A percentile compares a stretch with the other conserved stretches of the same genome.
These are phyloP conservation scores for Leishmania major DNA, from an alignment of 208 protist species.

Conservation along the genomic window DNA sequence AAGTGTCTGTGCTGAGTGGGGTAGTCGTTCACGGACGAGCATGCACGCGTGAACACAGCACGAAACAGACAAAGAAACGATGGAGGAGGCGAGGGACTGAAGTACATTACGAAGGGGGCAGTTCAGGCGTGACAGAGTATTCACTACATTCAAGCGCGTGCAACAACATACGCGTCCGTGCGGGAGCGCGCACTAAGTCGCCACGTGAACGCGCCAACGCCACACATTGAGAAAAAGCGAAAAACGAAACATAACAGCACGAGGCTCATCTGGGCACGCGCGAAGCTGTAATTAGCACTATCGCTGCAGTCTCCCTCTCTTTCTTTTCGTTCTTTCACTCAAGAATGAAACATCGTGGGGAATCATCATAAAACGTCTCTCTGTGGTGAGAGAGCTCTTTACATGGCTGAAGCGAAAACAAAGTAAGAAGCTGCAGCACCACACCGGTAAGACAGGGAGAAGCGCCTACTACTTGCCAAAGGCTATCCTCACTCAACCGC, in stretches of 20 bases:
- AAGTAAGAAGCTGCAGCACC: background rate
- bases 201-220: background rate
- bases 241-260: background rate
- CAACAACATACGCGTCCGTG: too few relatives aligned
- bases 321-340: background rate
- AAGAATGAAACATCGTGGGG: constrained; percentile 6
- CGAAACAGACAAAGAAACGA: background rate
- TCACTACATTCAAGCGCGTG: background rate
- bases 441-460: background rate
- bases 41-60: background rate
- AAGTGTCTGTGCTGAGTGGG: background rate
- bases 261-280: background rate
- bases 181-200: background rate
- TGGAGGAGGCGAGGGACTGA: background rate
- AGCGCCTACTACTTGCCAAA: background rate
- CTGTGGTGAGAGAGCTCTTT: background rate
- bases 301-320: background rate
- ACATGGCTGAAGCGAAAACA: constrained; percentile 1
- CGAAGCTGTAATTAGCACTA: background rate
- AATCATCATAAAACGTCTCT: background rate
- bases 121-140: background rate
- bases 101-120: background rate
- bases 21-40: background rate
- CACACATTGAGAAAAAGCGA: too few relatives aligned
- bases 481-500: background rate